Evolutionary conservation across 2,329 filamentous ascomycete species (phyloP), one percentile per base, ranked within the genome.

Genomic region (Microdochium bolleyi): DNA sequence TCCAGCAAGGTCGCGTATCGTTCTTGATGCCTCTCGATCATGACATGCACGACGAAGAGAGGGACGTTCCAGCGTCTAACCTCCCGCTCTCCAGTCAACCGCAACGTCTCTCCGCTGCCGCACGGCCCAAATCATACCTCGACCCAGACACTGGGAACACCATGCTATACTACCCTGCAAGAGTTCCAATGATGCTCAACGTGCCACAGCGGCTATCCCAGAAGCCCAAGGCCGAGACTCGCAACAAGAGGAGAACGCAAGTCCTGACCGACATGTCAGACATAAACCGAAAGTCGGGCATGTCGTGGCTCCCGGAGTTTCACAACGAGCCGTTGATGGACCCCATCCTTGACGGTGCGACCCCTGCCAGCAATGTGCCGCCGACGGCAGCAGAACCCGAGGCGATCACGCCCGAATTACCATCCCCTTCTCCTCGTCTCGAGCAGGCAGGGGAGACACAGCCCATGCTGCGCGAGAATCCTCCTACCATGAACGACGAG

Each of bases 81-180:
- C 57, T 55, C 32, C 57, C 58, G 22, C 59, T 60, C 22, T 49
- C 55, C 48, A 49, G 57, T 52, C 49, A 55, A 51, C 55, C 44
- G 53, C 62, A 49, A 58, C 53, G 55, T 19, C 53, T 52, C 16
- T 55, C 56, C 27, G 54, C 60, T 21, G 66, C 62, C 30, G 63
- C 57, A 22, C 67, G 72, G 51, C 73, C 82, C 11, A 76, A 79
- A 56, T 83, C 83, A 1, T 85, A 84, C 65, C 70, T 82, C 62
- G 77, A 85, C 62, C 82, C 82, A 1, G 74, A 78, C 24, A 85
- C 85, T 1, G 86, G 83, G 3, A 83, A 92, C 58, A 77, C 85
- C 60, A 96, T 97, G 89, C 83, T 96, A 10, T 97, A 87, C 70
- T 99, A 99, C 67, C 94, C 94, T 14, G 94, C 94, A 2, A 92